Percentiles rank a stretch among this genome's conserved stretches.
Evolutionary conservation across 495 filamentous ascomycete genomes (phyloP).

Genomic region (Xylaria intraflava): DNA sequence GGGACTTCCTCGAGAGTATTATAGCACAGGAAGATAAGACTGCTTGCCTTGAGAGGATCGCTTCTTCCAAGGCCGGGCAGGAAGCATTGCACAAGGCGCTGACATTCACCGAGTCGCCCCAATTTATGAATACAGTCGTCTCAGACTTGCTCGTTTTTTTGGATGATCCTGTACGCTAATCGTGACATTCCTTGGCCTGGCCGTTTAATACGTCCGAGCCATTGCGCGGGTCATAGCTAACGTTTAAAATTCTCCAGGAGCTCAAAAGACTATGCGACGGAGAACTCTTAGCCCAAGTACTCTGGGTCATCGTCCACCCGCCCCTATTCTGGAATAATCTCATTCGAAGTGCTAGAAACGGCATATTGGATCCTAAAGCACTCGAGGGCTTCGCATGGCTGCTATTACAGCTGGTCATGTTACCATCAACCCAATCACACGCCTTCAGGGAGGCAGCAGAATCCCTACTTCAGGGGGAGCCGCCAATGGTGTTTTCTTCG

Average conservation of each 20-base stretch:
- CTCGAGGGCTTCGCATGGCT: constrained; percentile 54
- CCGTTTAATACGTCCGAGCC: not conserved
- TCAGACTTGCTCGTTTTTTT: constrained; percentile 32
- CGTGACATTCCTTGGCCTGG: not conserved
- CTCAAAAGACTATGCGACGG: constrained; percentile 52
- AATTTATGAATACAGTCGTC: constrained; percentile 48
- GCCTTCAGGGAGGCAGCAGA: constrained; percentile 26
- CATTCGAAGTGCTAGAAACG: constrained; percentile 33
- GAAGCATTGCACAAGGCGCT: constrained; percentile 43
- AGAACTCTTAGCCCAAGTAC: constrained; percentile 46
- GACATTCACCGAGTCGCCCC: constrained; percentile 39
- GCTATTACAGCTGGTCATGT: constrained; percentile 47
- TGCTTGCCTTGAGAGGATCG: constrained; percentile 49
- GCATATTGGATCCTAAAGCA: constrained; percentile 33
- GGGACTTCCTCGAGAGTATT: constrained; percentile 56
- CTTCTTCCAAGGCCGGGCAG: constrained; percentile 43
- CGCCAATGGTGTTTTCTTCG: not conserved
- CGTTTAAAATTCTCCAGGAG: not conserved
- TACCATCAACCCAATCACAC: constrained; percentile 26
- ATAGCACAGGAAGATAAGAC: constrained; percentile 40
- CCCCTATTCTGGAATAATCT: constrained; percentile 56
- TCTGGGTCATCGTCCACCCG: constrained; percentile 50
- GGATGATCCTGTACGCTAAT: constrained; percentile 28
- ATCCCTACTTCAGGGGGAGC: not conserved
- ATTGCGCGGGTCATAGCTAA: not conserved